These are phyloP conservation scores for Skeletonema grethae DNA, from an alignment of 108 stramenopile genomes.

Conservation along the genomic window DNA sequence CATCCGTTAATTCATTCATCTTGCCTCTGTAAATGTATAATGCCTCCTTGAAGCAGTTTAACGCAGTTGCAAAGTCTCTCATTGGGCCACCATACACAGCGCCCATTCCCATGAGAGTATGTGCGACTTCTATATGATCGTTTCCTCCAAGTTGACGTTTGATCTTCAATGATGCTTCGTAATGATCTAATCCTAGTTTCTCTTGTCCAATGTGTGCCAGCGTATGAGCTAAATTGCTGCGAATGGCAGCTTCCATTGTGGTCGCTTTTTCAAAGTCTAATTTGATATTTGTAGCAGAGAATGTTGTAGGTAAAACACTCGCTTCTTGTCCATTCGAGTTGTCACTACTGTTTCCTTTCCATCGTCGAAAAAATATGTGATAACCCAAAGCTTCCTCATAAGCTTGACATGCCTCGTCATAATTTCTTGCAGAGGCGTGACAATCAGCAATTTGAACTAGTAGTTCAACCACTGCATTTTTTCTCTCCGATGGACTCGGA, in stretches of 20 bases:
- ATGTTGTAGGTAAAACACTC: slow-evolving; percentile 8
- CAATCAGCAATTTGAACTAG: slow-evolving; percentile 29
- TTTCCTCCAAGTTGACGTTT: slow-evolving; percentile 42
- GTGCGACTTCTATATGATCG: slow-evolving; percentile 36
- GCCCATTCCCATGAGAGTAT: slow-evolving; percentile 47
- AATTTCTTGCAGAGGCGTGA: slow-evolving; percentile 16
- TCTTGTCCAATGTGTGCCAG: slow-evolving; percentile 32
- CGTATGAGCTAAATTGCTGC: slow-evolving; percentile 25
- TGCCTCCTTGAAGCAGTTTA: slow-evolving; percentile 48
- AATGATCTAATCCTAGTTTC: slow-evolving; percentile 38
- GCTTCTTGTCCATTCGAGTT: neutral
- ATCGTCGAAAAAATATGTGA: slow-evolving; percentile 31
- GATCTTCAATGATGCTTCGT: slow-evolving; percentile 31
- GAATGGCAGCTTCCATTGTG: slow-evolving; percentile 40
- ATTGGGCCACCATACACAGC: slow-evolving; percentile 33
- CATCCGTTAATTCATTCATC: slow-evolving; percentile 19
- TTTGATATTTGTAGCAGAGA: slow-evolving; percentile 9
- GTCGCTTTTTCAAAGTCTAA: slow-evolving; percentile 32
- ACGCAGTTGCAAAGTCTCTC: slow-evolving; percentile 25
- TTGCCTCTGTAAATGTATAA: slow-evolving; percentile 34
- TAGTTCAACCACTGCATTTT: slow-evolving; percentile 33
- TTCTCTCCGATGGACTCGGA: slow-evolving; percentile 23
- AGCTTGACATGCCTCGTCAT: slow-evolving; percentile 33
- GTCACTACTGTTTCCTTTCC: slow-evolving; percentile 4
- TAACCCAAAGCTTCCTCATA: slow-evolving; percentile 35